Conservation (phyloP, 1,284 basidiomycete genomes). For the Porogramme epimiltina region DNA sequence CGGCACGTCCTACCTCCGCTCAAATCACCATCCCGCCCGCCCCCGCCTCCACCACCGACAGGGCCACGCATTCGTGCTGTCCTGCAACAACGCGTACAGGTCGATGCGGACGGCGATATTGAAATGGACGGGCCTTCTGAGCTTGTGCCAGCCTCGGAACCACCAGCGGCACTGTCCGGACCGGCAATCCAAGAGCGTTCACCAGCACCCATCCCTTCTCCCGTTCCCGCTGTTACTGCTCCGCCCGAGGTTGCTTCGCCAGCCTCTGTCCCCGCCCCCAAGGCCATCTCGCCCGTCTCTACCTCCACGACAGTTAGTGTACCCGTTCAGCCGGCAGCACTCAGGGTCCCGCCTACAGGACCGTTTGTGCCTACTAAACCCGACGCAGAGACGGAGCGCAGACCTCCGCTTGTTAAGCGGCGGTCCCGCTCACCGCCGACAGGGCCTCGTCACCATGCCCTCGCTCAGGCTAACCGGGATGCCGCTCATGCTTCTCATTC, state of each 20-base stretch:
- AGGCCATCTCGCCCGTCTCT: not conserved
- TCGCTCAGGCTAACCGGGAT: slow-evolving; percentile 18
- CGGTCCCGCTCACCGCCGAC: slow-evolving; percentile 24
- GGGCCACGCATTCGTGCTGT: slow-evolving; percentile 2
- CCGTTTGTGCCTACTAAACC: slow-evolving; percentile 12
- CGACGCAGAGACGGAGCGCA: slow-evolving; percentile 10
- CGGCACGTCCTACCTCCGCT: slow-evolving; percentile 16
- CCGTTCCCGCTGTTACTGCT: not conserved
- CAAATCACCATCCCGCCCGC: slow-evolving; percentile 13
- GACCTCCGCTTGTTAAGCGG: slow-evolving; percentile 6
- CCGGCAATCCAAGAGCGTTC: not conserved
- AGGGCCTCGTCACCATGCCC: slow-evolving; percentile 19
- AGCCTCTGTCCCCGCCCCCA: slow-evolving; percentile 2
- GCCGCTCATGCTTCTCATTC: slow-evolving; percentile 22
- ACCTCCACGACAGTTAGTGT: not conserved
- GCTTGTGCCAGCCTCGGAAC: not conserved
- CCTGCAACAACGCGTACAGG: not conserved
- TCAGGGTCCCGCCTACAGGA: not conserved
- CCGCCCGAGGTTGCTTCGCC: no score
- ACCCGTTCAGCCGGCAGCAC: not conserved
- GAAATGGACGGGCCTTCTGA: slow-evolving; percentile 15
- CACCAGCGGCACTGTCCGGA: not conserved
- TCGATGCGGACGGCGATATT: slow-evolving; percentile 23
- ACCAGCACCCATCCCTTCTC: not conserved
- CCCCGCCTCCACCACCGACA: slow-evolving; percentile 11